Percentiles rank a stretch among this genome's conserved stretches.
phyloP scores from a whole-genome alignment of 1,139 yeast genomes.

The Scheffersomyces titani region DNA sequence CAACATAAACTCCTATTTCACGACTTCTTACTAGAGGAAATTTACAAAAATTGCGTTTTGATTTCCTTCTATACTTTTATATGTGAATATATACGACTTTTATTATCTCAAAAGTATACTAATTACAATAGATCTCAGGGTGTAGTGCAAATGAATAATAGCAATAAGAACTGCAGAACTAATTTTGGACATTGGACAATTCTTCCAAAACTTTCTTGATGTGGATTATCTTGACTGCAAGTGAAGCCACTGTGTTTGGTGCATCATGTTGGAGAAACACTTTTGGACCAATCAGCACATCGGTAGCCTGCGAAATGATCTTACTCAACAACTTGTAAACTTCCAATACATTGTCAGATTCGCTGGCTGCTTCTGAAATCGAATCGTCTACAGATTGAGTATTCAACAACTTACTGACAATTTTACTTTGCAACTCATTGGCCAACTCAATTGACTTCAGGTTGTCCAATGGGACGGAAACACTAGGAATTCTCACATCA shows the following conservation, averaged over 20 bases:
- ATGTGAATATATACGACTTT: not conserved
- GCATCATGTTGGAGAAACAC: slow-evolving; percentile 38
- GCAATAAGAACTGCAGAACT: not conserved
- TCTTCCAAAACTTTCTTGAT: slow-evolving; percentile 47
- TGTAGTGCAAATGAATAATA: not conserved
- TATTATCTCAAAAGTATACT: not conserved
- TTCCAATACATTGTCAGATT: slow-evolving; percentile 30
- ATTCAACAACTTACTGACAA: slow-evolving; percentile 35
- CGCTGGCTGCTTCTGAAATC: slow-evolving; percentile 27
- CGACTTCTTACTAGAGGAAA: not conserved
- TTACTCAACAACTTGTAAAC: slow-evolving; percentile 35
- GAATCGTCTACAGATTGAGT: slow-evolving; percentile 28
- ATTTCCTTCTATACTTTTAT: not conserved
- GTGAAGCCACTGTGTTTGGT: slow-evolving; percentile 30
- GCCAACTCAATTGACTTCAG: slow-evolving; percentile 30
- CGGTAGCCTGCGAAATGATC: slow-evolving; percentile 39
- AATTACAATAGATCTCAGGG: not conserved
- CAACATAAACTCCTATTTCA: slow-evolving; percentile 41
- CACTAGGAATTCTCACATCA: slow-evolving; percentile 50
- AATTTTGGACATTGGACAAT: slow-evolving; percentile 29
- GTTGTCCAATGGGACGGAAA: slow-evolving; percentile 35
- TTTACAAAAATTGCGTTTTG: not conserved
- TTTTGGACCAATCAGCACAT: slow-evolving; percentile 39
- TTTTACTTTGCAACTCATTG: slow-evolving; percentile 24
- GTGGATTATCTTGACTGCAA: slow-evolving; percentile 43